phyloP scores from a whole-genome alignment of 2,329 filamentous ascomycete species.

The Didymosphaeria variabile region DNA sequence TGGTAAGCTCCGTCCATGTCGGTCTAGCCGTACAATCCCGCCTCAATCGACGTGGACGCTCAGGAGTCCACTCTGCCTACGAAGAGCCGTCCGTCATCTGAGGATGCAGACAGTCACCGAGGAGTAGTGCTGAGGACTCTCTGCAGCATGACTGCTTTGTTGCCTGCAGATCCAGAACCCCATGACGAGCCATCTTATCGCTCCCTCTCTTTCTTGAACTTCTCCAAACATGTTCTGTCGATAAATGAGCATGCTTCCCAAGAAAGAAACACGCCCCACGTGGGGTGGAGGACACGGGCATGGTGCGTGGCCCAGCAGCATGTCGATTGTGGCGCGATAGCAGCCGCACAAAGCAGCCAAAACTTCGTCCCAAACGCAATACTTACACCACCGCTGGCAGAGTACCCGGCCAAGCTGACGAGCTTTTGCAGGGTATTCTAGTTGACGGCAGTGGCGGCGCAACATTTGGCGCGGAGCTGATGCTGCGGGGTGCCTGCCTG shows the following conservation, averaged over 20 bases:
- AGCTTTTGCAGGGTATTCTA: conserved; percentile 11
- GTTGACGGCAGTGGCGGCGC: conserved; percentile 11
- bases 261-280: conserved; percentile 13
- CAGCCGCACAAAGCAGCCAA: not conserved
- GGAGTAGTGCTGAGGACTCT: conserved; percentile 9
- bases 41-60: conserved; percentile 21
- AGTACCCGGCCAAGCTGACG: conserved; percentile 11
- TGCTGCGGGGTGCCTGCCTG: conserved; percentile 16
- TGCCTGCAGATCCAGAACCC: conserved; percentile 12
- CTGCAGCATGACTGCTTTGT: conserved; percentile 25
- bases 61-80: conserved; percentile 4
- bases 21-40: conserved; percentile 13
- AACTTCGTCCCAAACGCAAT: not conserved
- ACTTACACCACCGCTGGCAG: not conserved
- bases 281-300: conserved; percentile 13
- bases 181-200: conserved; percentile 17
- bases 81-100: conserved; percentile 2
- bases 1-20: conserved; percentile 15
- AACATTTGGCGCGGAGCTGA: conserved; percentile 7
- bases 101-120: conserved; percentile 4
- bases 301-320: conserved; percentile 1
- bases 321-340: not conserved
- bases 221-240: not conserved
- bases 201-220: not conserved
- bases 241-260: not conserved